Evolutionary conservation across 495 filamentous ascomycete species (phyloP).

Genomic region (Tuber calosporum): DNA sequence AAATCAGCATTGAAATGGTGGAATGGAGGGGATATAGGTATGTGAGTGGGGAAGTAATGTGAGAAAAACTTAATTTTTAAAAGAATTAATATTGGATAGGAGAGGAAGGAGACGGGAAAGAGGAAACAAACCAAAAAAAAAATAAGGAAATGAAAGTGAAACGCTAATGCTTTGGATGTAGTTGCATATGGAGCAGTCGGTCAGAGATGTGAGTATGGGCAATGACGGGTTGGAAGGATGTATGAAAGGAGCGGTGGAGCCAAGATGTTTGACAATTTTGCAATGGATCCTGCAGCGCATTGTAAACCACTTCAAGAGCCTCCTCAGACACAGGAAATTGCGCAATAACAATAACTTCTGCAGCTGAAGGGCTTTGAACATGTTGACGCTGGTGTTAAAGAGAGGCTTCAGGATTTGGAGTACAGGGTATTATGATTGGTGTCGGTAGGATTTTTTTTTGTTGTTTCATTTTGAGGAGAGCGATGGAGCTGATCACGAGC

Average conservation of each 20-base stretch:
- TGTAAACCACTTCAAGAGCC: not conserved
- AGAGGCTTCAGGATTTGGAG: not conserved
- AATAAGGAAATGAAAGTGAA: not conserved
- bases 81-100: no score
- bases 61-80: no score
- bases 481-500: not conserved
- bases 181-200: not conserved
- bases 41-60: no score
- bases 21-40: no score
- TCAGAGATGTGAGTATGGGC: not conserved
- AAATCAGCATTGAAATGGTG: no score
- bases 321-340: not conserved
- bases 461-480: not conserved
- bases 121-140: not conserved
- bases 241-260: not conserved
- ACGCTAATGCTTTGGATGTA: not conserved
- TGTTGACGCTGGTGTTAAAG: not conserved
- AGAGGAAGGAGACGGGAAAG: no score
- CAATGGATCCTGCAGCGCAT: not conserved
- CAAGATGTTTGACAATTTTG: not conserved
- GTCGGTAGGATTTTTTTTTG: not conserved
- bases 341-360: not conserved
- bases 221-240: not conserved
- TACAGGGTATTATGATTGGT: not conserved
- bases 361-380: not conserved